These are phyloP conservation scores for Adansonia madagascariensis DNA, from an alignment of 441 rosid species.

Conservation along the genomic window DNA sequence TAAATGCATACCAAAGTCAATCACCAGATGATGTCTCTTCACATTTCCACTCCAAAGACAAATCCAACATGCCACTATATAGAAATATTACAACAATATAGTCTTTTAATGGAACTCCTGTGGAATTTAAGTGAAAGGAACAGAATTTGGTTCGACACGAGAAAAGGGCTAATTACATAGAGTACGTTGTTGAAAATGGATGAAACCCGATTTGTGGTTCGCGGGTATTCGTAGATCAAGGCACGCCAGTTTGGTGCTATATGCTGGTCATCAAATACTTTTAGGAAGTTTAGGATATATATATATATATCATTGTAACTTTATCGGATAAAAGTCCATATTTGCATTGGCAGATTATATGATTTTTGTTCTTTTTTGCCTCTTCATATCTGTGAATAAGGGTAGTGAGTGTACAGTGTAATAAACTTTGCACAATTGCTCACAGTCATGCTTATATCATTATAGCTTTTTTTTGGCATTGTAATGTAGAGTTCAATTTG, in stretches of 20 bases:
- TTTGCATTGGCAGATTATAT: conserved; percentile 36
- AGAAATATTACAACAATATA: conserved; percentile 16
- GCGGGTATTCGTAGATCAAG: conserved; percentile 13
- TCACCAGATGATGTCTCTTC: neutral
- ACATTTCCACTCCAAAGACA: conserved; percentile 16
- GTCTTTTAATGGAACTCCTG: conserved; percentile 19
- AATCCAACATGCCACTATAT: conserved; percentile 25
- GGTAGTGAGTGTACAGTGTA: conserved; percentile 49
- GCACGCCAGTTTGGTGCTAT: conserved; percentile 21
- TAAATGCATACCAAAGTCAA: conserved; percentile 29
- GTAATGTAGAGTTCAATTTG: conserved; percentile 22
- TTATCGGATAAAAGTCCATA: conserved; percentile 28
- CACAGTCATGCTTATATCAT: conserved; percentile 18
- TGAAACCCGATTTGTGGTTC: conserved; percentile 6
- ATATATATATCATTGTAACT: conserved; percentile 29
- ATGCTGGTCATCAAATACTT: conserved; percentile 19
- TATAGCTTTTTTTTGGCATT: conserved; percentile 23
- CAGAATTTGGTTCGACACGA: conserved; percentile 22
- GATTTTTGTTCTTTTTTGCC: conserved; percentile 38
- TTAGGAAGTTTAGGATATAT: conserved; percentile 26
- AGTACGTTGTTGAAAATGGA: conserved; percentile 11
- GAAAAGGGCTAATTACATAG: conserved; percentile 34
- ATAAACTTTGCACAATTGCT: conserved; percentile 38
- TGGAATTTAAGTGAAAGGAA: conserved; percentile 9
- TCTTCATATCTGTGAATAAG: conserved; percentile 47